These are phyloP conservation scores for Alloascoidea africana DNA, from an alignment of 805 yeast genomes.

Conservation along the genomic window DNA sequence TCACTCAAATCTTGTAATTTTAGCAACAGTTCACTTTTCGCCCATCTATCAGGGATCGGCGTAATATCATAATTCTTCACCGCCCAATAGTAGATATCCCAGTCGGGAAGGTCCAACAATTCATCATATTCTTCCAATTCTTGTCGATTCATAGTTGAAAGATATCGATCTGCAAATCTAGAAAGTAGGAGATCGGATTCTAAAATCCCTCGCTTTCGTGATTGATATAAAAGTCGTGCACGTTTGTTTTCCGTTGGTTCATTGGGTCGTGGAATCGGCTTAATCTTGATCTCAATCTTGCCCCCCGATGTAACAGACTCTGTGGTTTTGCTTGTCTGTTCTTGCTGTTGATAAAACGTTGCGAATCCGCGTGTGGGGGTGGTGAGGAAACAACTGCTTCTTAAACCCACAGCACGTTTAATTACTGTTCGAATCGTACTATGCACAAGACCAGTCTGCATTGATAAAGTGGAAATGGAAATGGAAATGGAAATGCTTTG, in stretches of 20 bases:
- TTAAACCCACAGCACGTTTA: no score
- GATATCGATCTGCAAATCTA: conserved; percentile 67
- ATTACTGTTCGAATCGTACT: no score
- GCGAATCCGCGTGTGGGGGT: no score
- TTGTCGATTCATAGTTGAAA: conserved; percentile 38
- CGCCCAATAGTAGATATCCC: conserved; percentile 99
- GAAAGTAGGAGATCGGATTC: conserved; percentile 83
- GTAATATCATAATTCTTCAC: conserved; percentile 63
- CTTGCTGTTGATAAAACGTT: no score
- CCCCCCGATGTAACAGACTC: no score
- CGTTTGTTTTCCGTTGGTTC: conserved; percentile 63
- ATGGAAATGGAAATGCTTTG: no score
- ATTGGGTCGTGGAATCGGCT: conserved; percentile 63
- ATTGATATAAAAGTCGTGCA: conserved; percentile 83
- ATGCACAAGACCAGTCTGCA: no score
- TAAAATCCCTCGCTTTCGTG: conserved; percentile 87
- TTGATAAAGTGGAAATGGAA: no score
- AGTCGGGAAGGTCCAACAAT: conserved; percentile 85
- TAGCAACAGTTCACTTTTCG: conserved; percentile 44
- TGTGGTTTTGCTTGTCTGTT: no score
- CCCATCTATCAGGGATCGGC: conserved; percentile 83
- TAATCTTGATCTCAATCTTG: conserved; percentile 45
- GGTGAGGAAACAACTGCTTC: no score
- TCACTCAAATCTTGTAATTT: conserved; percentile 59
- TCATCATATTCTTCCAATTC: conserved; percentile 75